Percentiles rank a stretch among this genome's conserved stretches.
Evolutionary conservation across 495 filamentous ascomycete genomes (phyloP).

Genomic region (Penicillium simplicissimum): DNA sequence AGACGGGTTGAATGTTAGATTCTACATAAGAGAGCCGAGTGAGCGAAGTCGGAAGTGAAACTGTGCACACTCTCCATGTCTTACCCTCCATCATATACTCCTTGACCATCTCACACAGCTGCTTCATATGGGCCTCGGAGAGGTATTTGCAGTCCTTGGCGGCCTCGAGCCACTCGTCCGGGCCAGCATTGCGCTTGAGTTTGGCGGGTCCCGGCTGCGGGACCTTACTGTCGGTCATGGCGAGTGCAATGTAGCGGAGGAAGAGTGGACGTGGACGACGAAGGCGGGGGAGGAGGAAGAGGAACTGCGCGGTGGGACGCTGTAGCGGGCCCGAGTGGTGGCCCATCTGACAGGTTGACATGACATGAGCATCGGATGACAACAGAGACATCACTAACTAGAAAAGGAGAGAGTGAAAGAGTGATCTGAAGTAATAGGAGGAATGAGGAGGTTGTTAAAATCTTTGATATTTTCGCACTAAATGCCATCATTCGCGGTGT

Average conservation of each 20-base stretch:
- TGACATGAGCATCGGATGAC: background rate
- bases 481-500: background rate
- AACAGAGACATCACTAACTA: background rate
- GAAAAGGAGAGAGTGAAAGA: no score
- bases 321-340: slow-evolving; percentile 8
- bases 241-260: slow-evolving; percentile 14
- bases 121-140: slow-evolving; percentile 95
- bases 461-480: background rate
- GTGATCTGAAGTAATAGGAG: no score
- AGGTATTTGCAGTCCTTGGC: slow-evolving; percentile 97
- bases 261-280: slow-evolving; percentile 9
- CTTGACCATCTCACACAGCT: slow-evolving; percentile 97
- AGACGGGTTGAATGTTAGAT: slow-evolving; percentile 96
- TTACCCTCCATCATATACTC: slow-evolving; percentile 96
- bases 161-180: slow-evolving; percentile 95
- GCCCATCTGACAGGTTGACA: background rate
- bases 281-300: slow-evolving; percentile 9
- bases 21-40: slow-evolving; percentile 51
- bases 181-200: slow-evolving; percentile 74
- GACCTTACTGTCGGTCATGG: slow-evolving; percentile 58
- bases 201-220: slow-evolving; percentile 90
- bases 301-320: slow-evolving; percentile 17
- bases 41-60: background rate
- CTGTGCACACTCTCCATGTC: slow-evolving; percentile 9
- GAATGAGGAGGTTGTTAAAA: background rate